Evolutionary conservation across 2,329 filamentous ascomycete species (phyloP).

Genomic region (Trichophyton equinum): DNA sequence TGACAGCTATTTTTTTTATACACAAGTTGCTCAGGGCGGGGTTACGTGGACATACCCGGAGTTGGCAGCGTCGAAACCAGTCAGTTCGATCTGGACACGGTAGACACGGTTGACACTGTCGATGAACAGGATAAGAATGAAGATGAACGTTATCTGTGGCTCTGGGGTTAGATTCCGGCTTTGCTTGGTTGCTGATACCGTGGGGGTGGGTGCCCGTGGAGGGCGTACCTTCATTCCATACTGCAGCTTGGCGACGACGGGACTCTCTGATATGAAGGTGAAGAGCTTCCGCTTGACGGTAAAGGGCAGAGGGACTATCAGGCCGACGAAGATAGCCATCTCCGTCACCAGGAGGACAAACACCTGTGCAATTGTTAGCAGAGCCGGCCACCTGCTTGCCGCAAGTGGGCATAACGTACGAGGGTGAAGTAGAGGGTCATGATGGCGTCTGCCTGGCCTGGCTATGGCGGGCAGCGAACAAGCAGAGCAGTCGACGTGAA

Average conservation of each 20-base stretch:
- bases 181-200: not conserved
- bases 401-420: slow-evolving; percentile 34
- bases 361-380: slow-evolving; percentile 24
- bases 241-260: slow-evolving; percentile 76
- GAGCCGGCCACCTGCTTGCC: not conserved
- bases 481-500: not conserved
- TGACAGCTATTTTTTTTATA: not conserved
- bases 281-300: slow-evolving; percentile 75
- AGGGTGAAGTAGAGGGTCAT: slow-evolving; percentile 62
- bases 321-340: slow-evolving; percentile 39
- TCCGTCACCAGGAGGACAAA: slow-evolving; percentile 39
- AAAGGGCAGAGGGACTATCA: slow-evolving; percentile 73
- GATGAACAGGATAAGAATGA: slow-evolving; percentile 95
- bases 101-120: slow-evolving; percentile 96
- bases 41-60: slow-evolving; percentile 37
- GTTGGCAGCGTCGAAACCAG: slow-evolving; percentile 45
- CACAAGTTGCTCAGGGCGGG: not conserved
- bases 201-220: not conserved
- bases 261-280: slow-evolving; percentile 88
- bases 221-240: slow-evolving; percentile 72
- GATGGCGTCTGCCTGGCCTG: slow-evolving; percentile 19
- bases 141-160: slow-evolving; percentile 80
- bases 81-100: slow-evolving; percentile 82
- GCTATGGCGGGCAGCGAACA: not conserved
- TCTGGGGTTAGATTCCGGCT: not conserved